A percentile compares a stretch with the other conserved stretches of the same genome.
phyloP scores from a whole-genome alignment of 768 basidiomycete genomes.

The Calocera cornea region DNA sequence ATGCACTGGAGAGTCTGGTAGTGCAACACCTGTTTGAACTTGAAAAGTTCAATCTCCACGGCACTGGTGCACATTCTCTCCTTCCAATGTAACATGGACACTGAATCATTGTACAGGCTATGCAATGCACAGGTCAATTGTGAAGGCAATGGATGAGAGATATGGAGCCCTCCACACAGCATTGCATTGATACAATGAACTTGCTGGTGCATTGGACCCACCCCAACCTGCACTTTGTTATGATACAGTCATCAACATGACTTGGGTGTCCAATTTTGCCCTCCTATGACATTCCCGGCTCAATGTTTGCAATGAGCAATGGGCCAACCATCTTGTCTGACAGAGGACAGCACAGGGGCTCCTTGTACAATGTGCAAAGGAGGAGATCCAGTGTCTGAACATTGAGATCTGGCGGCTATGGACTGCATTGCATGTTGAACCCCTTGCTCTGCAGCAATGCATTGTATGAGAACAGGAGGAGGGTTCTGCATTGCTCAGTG shows the following conservation, averaged over 20 bases:
- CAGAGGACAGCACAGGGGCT: not conserved
- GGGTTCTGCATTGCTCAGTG: not conserved
- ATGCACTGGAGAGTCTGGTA: not conserved
- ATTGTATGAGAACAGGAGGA: not conserved
- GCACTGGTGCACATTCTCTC: not conserved
- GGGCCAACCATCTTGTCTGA: not conserved
- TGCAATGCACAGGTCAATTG: slow-evolving; percentile 25
- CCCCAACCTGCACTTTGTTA: not conserved
- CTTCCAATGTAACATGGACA: not conserved
- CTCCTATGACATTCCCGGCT: not conserved
- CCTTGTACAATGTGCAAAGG: not conserved
- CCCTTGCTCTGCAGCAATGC: not conserved
- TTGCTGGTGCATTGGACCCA: slow-evolving; percentile 14
- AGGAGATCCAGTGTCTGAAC: not conserved
- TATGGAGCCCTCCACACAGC: slow-evolving; percentile 25
- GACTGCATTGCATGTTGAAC: not conserved
- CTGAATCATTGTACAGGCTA: slow-evolving; percentile 21
- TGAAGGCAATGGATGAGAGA: slow-evolving; percentile 23
- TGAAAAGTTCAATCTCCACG: not conserved
- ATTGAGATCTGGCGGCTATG: not conserved
- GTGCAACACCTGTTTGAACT: not conserved
- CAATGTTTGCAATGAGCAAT: not conserved
- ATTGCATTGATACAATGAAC: slow-evolving; percentile 23
- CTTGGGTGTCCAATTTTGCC: not conserved
- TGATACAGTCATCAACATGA: not conserved